phyloP scores from a whole-genome alignment of 2,329 filamentous ascomycete species.

The Pyrenophora seminiperda region DNA sequence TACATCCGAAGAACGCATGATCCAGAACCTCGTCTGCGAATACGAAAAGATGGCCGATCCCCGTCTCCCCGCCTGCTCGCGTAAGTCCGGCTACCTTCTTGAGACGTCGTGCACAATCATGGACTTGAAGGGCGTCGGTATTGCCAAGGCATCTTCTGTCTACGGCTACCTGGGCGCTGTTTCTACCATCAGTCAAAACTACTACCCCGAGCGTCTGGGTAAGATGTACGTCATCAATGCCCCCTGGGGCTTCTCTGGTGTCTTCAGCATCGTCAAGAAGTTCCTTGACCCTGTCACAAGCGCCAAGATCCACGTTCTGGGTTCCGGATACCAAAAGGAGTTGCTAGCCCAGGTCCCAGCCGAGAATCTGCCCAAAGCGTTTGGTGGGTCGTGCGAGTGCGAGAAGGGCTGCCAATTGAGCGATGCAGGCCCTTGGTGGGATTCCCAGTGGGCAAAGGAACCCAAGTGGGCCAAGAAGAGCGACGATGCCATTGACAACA shows the following conservation, averaged over 20 bases:
- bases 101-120: constrained; percentile 99
- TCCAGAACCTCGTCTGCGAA: constrained; percentile 93
- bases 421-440: constrained; percentile 89
- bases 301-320: constrained; percentile 91
- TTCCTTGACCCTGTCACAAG: constrained; percentile 98
- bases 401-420: constrained; percentile 81
- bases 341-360: constrained; percentile 81
- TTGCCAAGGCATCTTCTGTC: constrained; percentile 79
- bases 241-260: constrained; percentile 86
- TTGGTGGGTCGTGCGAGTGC: constrained; percentile 85
- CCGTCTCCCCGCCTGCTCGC: constrained; percentile 91
- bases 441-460: constrained; percentile 68
- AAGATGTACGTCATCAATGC: constrained; percentile 98
- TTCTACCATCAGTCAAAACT: constrained; percentile 92
- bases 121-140: constrained; percentile 92
- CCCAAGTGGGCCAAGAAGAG: constrained; percentile 55
- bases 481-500: constrained; percentile 39
- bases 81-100: constrained; percentile 84
- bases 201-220: constrained; percentile 96
- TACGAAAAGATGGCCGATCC: constrained; percentile 97
- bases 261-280: constrained; percentile 85
- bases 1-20: constrained; percentile 89
- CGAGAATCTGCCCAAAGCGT: constrained; percentile 86
- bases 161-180: constrained; percentile 87
- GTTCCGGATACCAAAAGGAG: constrained; percentile 79